Percentiles rank a stretch among this genome's conserved stretches.
These are phyloP conservation scores for Fusarium hostae DNA, from an alignment of 2,329 filamentous ascomycete species.

Conservation along the genomic window DNA sequence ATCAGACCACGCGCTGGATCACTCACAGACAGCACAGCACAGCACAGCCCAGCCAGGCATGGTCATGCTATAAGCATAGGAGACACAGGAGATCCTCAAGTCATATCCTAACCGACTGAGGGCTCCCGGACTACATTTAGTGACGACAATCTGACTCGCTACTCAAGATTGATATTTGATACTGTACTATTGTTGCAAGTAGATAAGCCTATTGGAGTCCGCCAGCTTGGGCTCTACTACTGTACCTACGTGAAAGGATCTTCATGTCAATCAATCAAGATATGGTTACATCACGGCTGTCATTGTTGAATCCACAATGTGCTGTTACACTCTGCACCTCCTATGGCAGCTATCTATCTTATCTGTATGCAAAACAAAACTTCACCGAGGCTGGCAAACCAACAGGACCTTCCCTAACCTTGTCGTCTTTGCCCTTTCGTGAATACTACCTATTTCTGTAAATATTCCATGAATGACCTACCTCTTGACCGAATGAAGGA, in stretches of 20 bases:
- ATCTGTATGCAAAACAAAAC: not conserved
- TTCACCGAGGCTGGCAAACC: not conserved
- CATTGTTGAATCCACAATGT: not conserved
- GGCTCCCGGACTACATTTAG: not conserved
- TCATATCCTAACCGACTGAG: constrained; percentile 6
- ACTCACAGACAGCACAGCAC: constrained; percentile 18
- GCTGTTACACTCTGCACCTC: not conserved
- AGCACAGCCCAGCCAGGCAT: constrained; percentile 15
- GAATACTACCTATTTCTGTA: not conserved
- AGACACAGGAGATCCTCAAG: not conserved
- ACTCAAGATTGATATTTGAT: no score
- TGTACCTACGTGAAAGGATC: not conserved
- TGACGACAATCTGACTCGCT: not conserved
- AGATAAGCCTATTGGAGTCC: not conserved
- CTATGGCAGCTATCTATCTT: not conserved
- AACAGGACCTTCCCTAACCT: not conserved
- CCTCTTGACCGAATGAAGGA: constrained; percentile 17
- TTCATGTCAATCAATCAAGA: not conserved
- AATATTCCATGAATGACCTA: not conserved
- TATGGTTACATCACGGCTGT: not conserved
- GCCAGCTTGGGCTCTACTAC: not conserved
- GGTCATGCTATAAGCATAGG: not conserved
- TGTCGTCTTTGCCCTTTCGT: not conserved
- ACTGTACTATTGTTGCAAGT: not conserved
- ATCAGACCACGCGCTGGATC: constrained; percentile 30